Evolutionary conservation across 257 asterid genomes (phyloP).

Genomic region (Salvia rosmarinus): DNA sequence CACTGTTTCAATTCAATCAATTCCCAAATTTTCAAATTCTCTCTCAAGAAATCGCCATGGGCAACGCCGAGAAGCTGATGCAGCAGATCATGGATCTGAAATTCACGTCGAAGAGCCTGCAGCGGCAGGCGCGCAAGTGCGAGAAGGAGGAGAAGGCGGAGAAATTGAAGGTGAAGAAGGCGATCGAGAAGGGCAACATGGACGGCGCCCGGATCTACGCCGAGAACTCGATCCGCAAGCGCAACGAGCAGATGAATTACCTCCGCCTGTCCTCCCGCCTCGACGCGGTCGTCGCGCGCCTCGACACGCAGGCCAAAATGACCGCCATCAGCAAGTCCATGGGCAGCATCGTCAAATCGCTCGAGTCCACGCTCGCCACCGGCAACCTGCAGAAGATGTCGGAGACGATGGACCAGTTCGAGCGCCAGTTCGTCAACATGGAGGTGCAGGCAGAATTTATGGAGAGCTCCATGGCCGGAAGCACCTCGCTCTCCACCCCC

Average conservation of each 20-base stretch:
- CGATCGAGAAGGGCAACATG: conserved; percentile 98
- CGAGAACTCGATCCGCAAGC: conserved; percentile 94
- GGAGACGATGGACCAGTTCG: conserved; percentile 94
- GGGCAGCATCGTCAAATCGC: conserved; percentile 84
- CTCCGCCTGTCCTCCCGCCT: conserved; percentile 93
- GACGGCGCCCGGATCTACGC: conserved; percentile 99
- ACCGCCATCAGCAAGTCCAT: conserved; percentile 78
- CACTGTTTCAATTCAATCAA: conserved; percentile 8
- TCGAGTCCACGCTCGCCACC: conserved; percentile 75
- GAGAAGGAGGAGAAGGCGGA: conserved; percentile 94
- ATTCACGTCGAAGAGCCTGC: conserved; percentile 83
- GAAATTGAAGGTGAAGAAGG: conserved; percentile 89
- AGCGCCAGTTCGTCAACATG: conserved; percentile 94
- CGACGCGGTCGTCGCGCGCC: conserved; percentile 96
- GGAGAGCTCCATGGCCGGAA: conserved; percentile 99
- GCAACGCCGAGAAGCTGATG: conserved; percentile 87
- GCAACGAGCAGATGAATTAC: conserved; percentile 92
- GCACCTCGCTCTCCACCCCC: conserved; percentile 91
- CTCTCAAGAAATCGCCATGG: conserved; percentile 53
- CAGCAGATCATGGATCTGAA: conserved; percentile 94
- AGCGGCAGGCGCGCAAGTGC: conserved; percentile 88
- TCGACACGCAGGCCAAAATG: conserved; percentile 98
- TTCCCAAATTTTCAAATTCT: conserved; percentile 1
- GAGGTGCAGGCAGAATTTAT: conserved; percentile 99
- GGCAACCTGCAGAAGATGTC: conserved; percentile 98